Percentiles rank a stretch among this genome's conserved stretches.
Conservation (phyloP, 2,329 filamentous ascomycete genomes). For the Teratosphaeria nubilosa region DNA sequence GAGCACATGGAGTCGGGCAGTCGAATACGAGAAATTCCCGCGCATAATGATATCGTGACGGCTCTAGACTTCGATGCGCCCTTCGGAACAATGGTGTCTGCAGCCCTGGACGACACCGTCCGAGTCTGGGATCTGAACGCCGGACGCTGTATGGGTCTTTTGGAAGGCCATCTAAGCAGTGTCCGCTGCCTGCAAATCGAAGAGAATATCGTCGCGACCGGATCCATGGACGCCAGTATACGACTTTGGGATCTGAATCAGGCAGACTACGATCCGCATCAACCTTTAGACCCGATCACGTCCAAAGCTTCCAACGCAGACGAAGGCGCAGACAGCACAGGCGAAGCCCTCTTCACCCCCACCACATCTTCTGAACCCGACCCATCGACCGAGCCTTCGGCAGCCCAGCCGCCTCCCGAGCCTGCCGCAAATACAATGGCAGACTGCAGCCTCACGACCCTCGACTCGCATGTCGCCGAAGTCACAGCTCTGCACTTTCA, state of each 20-base stretch:
- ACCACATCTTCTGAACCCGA: conserved; percentile 10
- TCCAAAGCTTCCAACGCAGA: conserved; percentile 26
- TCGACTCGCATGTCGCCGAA: conserved; percentile 86
- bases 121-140: conserved; percentile 94
- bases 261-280: conserved; percentile 63
- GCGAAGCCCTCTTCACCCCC: conserved; percentile 21
- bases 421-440: conserved; percentile 59
- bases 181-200: conserved; percentile 88
- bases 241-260: conserved; percentile 89
- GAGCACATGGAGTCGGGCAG: conserved; percentile 90
- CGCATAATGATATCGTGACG: conserved; percentile 79
- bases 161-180: conserved; percentile 91
- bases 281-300: conserved; percentile 34
- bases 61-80: conserved; percentile 94
- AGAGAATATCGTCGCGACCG: conserved; percentile 89
- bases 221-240: conserved; percentile 89
- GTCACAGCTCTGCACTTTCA: conserved; percentile 89
- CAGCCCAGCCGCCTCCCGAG: conserved; percentile 47
- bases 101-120: conserved; percentile 85
- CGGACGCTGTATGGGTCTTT: conserved; percentile 77
- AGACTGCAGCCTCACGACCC: conserved; percentile 78
- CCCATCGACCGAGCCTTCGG: conserved; percentile 3
- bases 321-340: conserved; percentile 38
- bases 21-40: conserved; percentile 75
- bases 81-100: conserved; percentile 88